Evolutionary conservation across 495 filamentous ascomycete species (phyloP).

Genomic region (Pyrenopolyporus hunteri): DNA sequence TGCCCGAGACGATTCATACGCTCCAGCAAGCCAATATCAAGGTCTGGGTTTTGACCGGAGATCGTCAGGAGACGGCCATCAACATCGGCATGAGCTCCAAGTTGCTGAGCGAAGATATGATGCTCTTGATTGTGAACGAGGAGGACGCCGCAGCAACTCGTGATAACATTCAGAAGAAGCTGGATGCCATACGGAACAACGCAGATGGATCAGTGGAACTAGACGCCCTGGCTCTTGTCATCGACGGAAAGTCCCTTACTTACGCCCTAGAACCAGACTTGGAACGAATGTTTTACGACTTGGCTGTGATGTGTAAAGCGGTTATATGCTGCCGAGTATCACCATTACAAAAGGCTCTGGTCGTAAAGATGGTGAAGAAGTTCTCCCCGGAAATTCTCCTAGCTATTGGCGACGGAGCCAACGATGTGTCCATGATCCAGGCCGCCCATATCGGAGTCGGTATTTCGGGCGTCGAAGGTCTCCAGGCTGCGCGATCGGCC

Average conservation of each 20-base stretch:
- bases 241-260: slow-evolving; percentile 94
- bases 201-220: slow-evolving; percentile 72
- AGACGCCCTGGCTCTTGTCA: slow-evolving; percentile 91
- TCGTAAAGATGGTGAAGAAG: slow-evolving; percentile 98
- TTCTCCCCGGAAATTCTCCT: slow-evolving; percentile 87
- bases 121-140: slow-evolving; percentile 94
- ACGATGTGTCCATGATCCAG: slow-evolving; percentile 99
- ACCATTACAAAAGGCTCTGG: slow-evolving; percentile 96
- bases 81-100: slow-evolving; percentile 99
- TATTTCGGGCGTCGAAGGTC: slow-evolving; percentile 96
- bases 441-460: slow-evolving; percentile 98
- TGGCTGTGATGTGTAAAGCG: slow-evolving; percentile 95
- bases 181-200: slow-evolving; percentile 83
- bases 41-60: slow-evolving; percentile 97
- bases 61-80: slow-evolving; percentile 98
- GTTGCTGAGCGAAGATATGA: slow-evolving; percentile 98
- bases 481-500: slow-evolving; percentile 96
- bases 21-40: slow-evolving; percentile 98
- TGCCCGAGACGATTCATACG: slow-evolving; percentile 98
- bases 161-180: slow-evolving; percentile 88
- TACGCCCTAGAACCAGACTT: slow-evolving; percentile 92
- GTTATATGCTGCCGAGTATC: slow-evolving; percentile 99
- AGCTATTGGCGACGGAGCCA: slow-evolving; percentile 96
- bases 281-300: slow-evolving; percentile 91
- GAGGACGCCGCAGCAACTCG: slow-evolving; percentile 75